phyloP scores from a whole-genome alignment of 176 grass and related monocot species.

The Melocanna baccifera region DNA sequence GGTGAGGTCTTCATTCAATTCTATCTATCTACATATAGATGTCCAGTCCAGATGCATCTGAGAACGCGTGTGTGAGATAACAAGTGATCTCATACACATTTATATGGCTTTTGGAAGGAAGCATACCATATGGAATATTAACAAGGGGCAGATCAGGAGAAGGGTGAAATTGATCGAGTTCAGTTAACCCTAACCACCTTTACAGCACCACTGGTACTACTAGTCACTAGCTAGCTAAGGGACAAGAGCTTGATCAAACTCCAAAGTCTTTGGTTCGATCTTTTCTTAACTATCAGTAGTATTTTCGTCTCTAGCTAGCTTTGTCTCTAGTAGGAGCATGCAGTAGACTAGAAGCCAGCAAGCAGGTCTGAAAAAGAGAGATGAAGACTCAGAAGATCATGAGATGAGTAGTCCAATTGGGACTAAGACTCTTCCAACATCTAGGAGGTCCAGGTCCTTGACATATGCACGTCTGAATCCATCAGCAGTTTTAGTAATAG shows the following conservation, averaged over 20 bases:
- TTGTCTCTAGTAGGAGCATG: no score
- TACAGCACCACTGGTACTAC: background rate
- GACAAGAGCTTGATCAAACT: no score
- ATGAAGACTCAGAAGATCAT: background rate
- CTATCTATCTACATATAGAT: background rate
- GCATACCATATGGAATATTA: background rate
- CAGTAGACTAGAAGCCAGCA: no score
- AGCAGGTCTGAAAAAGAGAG: background rate
- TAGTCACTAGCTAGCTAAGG: background rate
- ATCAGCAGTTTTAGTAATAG: no score
- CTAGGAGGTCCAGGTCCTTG: background rate
- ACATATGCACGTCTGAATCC: no score
- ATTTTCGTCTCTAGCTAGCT: background rate
- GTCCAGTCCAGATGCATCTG: background rate
- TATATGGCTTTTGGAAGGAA: constrained; percentile 9
- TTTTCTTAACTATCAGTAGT: background rate
- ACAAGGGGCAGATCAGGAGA: background rate
- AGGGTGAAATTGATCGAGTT: background rate
- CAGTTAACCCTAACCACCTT: constrained; percentile 10
- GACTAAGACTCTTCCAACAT: background rate
- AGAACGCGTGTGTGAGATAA: background rate
- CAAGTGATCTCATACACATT: constrained; percentile 21
- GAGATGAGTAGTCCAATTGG: background rate
- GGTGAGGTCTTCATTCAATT: constrained; percentile 38
- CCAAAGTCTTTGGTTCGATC: constrained; percentile 16